Evolutionary conservation across 2,329 filamentous ascomycete species (phyloP).

Genomic region (Capronia americana): DNA sequence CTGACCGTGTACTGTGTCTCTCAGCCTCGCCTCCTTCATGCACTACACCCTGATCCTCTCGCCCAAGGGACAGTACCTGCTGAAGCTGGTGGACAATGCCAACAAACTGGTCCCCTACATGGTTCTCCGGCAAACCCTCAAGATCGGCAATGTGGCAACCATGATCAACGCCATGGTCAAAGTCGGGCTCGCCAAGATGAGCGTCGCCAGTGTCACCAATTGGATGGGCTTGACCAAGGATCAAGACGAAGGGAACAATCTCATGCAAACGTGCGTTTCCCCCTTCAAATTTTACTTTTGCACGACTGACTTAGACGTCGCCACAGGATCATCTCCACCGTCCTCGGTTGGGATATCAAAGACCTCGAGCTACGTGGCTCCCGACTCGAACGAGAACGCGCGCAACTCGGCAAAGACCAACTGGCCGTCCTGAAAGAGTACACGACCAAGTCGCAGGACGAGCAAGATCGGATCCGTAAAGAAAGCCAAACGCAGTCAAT

Average conservation of each 20-base stretch:
- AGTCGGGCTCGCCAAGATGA: slow-evolving; percentile 77
- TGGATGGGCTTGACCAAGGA: slow-evolving; percentile 76
- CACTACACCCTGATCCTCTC: slow-evolving; percentile 76
- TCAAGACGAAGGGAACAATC: slow-evolving; percentile 79
- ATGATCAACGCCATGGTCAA: slow-evolving; percentile 80
- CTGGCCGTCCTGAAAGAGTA: slow-evolving; percentile 67
- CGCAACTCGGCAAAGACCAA: slow-evolving; percentile 65
- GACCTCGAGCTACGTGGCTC: slow-evolving; percentile 71
- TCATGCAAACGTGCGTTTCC: slow-evolving; percentile 65
- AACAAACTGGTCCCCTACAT: slow-evolving; percentile 75
- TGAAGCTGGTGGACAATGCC: slow-evolving; percentile 72
- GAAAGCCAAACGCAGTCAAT: slow-evolving; percentile 59
- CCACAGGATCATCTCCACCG: slow-evolving; percentile 72
- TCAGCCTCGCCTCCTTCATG: slow-evolving; percentile 73
- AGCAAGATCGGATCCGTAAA: slow-evolving; percentile 66
- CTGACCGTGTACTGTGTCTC: slow-evolving; percentile 9
- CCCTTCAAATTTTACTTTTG: slow-evolving; percentile 18
- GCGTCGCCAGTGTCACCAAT: slow-evolving; percentile 75
- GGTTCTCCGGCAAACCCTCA: slow-evolving; percentile 73
- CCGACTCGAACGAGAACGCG: slow-evolving; percentile 68
- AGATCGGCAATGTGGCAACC: slow-evolving; percentile 77
- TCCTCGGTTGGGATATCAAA: slow-evolving; percentile 73
- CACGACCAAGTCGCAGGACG: slow-evolving; percentile 58
- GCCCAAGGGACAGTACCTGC: slow-evolving; percentile 75
- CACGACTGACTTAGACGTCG: background rate